Evolutionary conservation across 2,329 filamentous ascomycete species (phyloP), one percentile per base, ranked within the genome.

Genomic region (Teratosphaeria gauchensis): DNA sequence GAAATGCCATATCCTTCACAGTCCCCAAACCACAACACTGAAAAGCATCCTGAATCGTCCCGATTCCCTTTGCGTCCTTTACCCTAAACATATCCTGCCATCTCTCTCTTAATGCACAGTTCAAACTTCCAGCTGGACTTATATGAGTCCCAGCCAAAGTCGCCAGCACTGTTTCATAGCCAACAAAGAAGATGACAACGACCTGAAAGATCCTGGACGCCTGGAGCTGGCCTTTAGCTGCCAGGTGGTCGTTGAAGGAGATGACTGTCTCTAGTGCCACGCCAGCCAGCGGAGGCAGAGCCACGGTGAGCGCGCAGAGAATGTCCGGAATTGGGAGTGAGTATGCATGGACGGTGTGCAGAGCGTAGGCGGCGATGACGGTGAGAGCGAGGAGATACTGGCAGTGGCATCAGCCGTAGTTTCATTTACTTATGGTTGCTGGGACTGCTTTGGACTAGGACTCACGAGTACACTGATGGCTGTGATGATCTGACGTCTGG

Each of bases 21-120:
- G 76, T 79, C 58, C 77, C 77, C 35, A 88, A 75, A 0, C 87
- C 87, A 64, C 87, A 90, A 73, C 87, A 90, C 7, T 80, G 68
- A 33, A 88, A 79, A 0, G 78, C 70, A 67, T 90, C 84, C 66
- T 90, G 87, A 55, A 90, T 85, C 1, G 73, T 71, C 51, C 78
- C 75, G 58, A 90, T 80, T 1, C 76, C 70, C 4, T 67, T 65
- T 0, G 62, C 76, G 57, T 88, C 75, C 60, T 84, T 82, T 0
- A 66, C 64, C 0, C 63, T 69, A 64, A 77, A 89, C 59, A 88
- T 67, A 2, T 59, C 62, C 63, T 76, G 73, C 87, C 87, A 90
- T 46, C 69, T 71, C 2, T 74, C 73, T 8, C 82, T 74, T n/a
- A 89, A 71, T 1, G 75, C 73, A 68, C 86, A 89, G n/a, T 75